A percentile compares a stretch with the other conserved stretches of the same genome.
phyloP scores from a whole-genome alignment of 2,329 filamentous ascomycete genomes.

The Hypoxylon sp. region DNA sequence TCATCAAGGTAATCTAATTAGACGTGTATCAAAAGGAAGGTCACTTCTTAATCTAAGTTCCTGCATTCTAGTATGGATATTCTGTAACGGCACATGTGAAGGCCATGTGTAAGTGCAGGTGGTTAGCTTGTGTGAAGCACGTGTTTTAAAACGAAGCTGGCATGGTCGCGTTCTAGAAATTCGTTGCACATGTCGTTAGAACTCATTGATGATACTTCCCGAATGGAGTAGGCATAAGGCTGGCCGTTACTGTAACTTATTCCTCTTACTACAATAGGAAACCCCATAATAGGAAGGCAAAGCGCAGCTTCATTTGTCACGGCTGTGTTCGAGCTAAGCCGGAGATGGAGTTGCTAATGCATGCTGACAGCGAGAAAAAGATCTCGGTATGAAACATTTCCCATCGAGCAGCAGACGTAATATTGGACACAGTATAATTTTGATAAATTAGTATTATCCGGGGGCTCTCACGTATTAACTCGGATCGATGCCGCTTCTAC shows the following conservation, averaged over 20 bases:
- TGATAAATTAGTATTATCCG: slow-evolving; percentile 24
- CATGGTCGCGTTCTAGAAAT: slow-evolving; percentile 27
- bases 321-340: slow-evolving; percentile 32
- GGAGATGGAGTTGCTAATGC: slow-evolving; percentile 21
- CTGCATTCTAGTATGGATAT: background rate
- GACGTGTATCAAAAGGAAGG: background rate
- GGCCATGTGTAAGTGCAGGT: slow-evolving; percentile 4
- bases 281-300: slow-evolving; percentile 28
- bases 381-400: slow-evolving; percentile 10
- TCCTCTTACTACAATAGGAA: slow-evolving; percentile 37
- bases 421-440: background rate
- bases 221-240: slow-evolving; percentile 28
- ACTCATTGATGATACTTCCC: slow-evolving; percentile 28
- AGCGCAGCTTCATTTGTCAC: slow-evolving; percentile 42
- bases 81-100: background rate
- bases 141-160: slow-evolving; percentile 6
- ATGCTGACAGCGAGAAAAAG: slow-evolving; percentile 22
- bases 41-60: background rate
- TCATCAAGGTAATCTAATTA: background rate
- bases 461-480: slow-evolving; percentile 2
- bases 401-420: slow-evolving; percentile 6
- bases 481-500: slow-evolving; percentile 12
- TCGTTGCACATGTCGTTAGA: slow-evolving; percentile 16
- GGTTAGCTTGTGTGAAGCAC: background rate
- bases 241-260: slow-evolving; percentile 38